Evolutionary conservation across 1,284 basidiomycete genomes (phyloP).

Genomic region (Apiotrichum akiyoshidainum): DNA sequence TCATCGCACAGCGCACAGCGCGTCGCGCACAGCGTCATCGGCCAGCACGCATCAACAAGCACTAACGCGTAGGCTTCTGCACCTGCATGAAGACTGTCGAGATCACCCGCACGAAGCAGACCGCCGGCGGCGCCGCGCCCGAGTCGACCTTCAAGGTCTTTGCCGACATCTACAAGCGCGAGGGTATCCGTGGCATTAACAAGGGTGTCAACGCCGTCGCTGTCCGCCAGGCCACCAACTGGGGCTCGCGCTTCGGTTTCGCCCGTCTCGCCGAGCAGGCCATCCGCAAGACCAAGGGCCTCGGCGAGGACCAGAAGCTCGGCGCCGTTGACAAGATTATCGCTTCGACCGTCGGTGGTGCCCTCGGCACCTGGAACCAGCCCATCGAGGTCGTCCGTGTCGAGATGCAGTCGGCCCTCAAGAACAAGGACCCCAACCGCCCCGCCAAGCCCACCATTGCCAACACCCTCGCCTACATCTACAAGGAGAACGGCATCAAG

Average conservation of each 20-base stretch:
- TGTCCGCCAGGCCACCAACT: slow-evolving; percentile 96
- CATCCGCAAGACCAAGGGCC: slow-evolving; percentile 66
- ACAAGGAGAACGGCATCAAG: slow-evolving; percentile 93
- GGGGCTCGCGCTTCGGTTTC: slow-evolving; percentile 99
- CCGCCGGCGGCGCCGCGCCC: slow-evolving; percentile 80
- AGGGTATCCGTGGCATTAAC: slow-evolving; percentile 95
- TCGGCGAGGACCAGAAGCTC: slow-evolving; percentile 67
- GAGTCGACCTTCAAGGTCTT: slow-evolving; percentile 95
- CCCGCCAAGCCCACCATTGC: slow-evolving; percentile 84
- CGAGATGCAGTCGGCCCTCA: slow-evolving; percentile 97
- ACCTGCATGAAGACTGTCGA: slow-evolving; percentile 99
- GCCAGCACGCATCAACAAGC: too few species aligned
- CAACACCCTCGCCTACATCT: slow-evolving; percentile 87
- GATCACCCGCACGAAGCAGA: slow-evolving; percentile 95
- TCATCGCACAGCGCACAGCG: too few species aligned
- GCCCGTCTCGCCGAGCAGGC: slow-evolving; percentile 83
- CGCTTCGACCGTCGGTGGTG: slow-evolving; percentile 86
- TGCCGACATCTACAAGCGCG: slow-evolving; percentile 85
- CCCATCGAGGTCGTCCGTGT: slow-evolving; percentile 73
- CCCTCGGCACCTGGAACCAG: slow-evolving; percentile 98
- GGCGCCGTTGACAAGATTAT: slow-evolving; percentile 80
- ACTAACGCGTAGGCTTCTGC: slow-evolving; percentile 69
- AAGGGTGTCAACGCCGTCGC: slow-evolving; percentile 99
- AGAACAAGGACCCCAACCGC: slow-evolving; percentile 68
- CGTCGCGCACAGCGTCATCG: too few species aligned